Evolutionary conservation across 2,329 filamentous ascomycete species (phyloP), one percentile per base, ranked within the genome.

Genomic region (Pseudogymnoascus sp.): DNA sequence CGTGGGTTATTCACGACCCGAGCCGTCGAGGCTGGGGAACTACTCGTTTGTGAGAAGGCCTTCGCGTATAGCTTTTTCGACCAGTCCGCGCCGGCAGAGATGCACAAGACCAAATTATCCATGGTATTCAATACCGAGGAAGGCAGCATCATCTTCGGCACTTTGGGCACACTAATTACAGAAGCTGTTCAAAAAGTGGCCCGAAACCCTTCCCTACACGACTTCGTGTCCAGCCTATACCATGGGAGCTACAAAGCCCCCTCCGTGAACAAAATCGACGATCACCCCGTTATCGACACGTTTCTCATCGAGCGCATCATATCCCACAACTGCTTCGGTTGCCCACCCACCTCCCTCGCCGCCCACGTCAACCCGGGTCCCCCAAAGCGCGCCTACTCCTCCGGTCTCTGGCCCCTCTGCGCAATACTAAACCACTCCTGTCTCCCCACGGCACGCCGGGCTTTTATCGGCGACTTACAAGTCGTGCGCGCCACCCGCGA

Each of bases 31-130:
- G 75, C 78, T 0, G 82, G 82, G 0, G 78, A 83, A 3, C 71
- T 84, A 1, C 69, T 85, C 0, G 66, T 85, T 1, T 84, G 80
- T 55, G 82, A 85, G 64, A 85, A 84, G 64, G 81, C 82, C 0
- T 83, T 84, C 66, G 69, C 70, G 0, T 75, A 82, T 67, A 72
- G 33, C 14, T 60, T 41, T 8, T 41, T 60, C 12, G 41, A 38
- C 8, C 43, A 58, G 14, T 58, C 35, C 8, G 31, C 35, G 8
- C 38, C 43, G 5, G 43, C 35, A 45, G 35, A 43, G 60, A 52
- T 35, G 35, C 35, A 45, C 38, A 35, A 61, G 21, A 45, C 35
- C 16, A 35, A 45, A 16, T 26, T 35, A 12, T 52, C 21, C 14
- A 49, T 61, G 60, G 39, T 58, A 14, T 35, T 52, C 12, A 52